These are phyloP conservation scores for Mycena polygramma DNA, from an alignment of 768 basidiomycete genomes.

Conservation along the genomic window DNA sequence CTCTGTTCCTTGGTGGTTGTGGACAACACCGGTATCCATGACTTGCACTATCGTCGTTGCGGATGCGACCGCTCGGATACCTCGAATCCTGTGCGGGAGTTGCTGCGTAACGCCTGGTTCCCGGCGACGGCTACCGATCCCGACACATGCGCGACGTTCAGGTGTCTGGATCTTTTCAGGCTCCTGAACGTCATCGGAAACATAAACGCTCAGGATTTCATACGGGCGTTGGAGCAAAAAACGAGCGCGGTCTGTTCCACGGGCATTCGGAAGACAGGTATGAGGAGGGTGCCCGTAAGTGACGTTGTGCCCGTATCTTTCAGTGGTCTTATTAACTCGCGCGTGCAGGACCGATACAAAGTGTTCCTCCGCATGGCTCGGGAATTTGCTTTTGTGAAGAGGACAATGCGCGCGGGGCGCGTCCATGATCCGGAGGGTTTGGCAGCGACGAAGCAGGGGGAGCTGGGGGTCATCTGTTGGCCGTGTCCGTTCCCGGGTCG, in stretches of 20 bases:
- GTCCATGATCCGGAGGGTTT: slow-evolving; percentile 24
- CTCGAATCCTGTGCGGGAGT: background rate
- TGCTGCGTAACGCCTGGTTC: background rate
- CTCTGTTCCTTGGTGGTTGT: too few relatives aligned
- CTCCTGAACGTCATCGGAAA: too few relatives aligned
- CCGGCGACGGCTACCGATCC: too few relatives aligned
- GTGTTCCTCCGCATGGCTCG: slow-evolving; percentile 1
- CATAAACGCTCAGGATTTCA: too few relatives aligned
- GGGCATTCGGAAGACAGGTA: too few relatives aligned
- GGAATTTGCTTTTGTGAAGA: slow-evolving; percentile 1
- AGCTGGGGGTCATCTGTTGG: slow-evolving; percentile 37
- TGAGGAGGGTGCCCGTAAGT: background rate
- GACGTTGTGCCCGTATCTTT: background rate
- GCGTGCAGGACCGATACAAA: slow-evolving; percentile 15
- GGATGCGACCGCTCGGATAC: too few relatives aligned
- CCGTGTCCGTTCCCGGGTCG: slow-evolving; percentile 36
- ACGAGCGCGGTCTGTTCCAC: too few relatives aligned
- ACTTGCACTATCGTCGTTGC: too few relatives aligned
- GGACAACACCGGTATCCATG: too few relatives aligned
- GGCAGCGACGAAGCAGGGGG: slow-evolving; percentile 18
- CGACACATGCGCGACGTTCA: too few relatives aligned
- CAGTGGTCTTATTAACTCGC: background rate
- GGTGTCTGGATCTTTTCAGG: too few relatives aligned
- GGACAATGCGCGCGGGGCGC: slow-evolving; percentile 9
- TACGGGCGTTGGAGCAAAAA: too few relatives aligned